Evolutionary conservation across 371 early-diverging fungal genomes (phyloP), one percentile per base, ranked within the genome.

Genomic region (Mortierella sp.): DNA sequence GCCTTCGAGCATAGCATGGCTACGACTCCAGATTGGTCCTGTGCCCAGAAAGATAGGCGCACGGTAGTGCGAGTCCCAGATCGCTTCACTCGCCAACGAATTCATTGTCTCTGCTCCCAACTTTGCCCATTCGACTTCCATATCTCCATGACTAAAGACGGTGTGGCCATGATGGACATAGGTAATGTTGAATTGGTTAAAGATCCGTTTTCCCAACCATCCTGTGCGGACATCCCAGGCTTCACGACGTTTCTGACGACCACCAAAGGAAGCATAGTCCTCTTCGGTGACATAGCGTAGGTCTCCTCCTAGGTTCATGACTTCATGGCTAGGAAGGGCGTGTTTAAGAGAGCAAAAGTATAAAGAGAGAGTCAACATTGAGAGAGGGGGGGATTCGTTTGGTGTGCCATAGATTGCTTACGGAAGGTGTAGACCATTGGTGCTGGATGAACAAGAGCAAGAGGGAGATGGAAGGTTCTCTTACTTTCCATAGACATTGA

Each of bases 101-200:
- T 93, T 94, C 59, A 93, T 83, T 48, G 83, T 84, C 25, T 90
- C 86, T 12, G 89, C 75, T 0, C 91, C 92, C 26, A 61, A 57
- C 16, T 59, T 29, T 50, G 84, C 81, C 64, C 83, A 92, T n/a
- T 80, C 68, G 7, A 87, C 85, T 30, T 88, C 85, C 60, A 91
- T 86, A 23, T 91, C 95, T 29, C 93, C 95, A 74, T 95, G 95
- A 48, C 88, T 84, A 81, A 93, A 94, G 4, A 93, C 88, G 4
- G 90, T 91, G 43, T 83, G 77, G 5, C 81, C 84, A 28, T 89
- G 84, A 0, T 92, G 90, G 48, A 83, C 75, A 55, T 90, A 84
- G 0, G 90, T 88, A 65, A 94, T 83, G 63, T 91, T 88, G 48
- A 87, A 81, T 43, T 82, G 44, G 11, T 60, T 61, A 2, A 82